Conservation (phyloP, 495 filamentous ascomycete genomes). For the Aspergillus incahuasiensis region DNA sequence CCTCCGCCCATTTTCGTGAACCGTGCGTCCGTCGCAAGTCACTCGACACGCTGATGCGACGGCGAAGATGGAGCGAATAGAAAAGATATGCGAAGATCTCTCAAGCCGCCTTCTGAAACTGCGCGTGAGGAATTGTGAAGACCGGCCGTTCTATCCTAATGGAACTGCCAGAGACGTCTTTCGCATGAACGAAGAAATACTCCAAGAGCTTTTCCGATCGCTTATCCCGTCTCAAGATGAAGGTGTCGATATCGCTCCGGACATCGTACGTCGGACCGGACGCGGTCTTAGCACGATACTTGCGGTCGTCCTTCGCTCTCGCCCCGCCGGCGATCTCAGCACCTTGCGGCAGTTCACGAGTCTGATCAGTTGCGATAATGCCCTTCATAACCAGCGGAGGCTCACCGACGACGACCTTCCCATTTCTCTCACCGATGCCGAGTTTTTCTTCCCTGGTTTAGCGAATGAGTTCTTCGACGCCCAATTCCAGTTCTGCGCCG, state of each 20-base stretch:
- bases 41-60: neutral
- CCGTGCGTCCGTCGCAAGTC: neutral
- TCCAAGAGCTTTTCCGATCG: neutral
- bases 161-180: slow-evolving; percentile 8
- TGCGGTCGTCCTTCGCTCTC: neutral
- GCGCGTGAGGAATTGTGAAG: neutral
- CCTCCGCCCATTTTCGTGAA: neutral
- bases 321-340: neutral
- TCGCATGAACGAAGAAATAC: neutral
- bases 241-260: neutral
- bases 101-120: neutral
- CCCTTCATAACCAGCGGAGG: neutral
- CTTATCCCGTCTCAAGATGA: neutral
- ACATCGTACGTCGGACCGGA: neutral
- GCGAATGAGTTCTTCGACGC: slow-evolving; percentile 9
- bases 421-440: neutral
- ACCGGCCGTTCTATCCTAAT: slow-evolving; percentile 5
- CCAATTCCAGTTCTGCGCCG: slow-evolving; percentile 18
- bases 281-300: neutral
- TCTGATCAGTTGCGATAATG: slow-evolving; percentile 2
- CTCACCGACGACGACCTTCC: slow-evolving; percentile 10
- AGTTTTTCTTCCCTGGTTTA: neutral
- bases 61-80: slow-evolving; percentile 7
- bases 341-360: slow-evolving; percentile 1
- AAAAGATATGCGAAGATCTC: slow-evolving; percentile 5